Evolutionary conservation across 768 basidiomycete genomes (phyloP).

Genomic region (Leccinum pellstonianum): DNA sequence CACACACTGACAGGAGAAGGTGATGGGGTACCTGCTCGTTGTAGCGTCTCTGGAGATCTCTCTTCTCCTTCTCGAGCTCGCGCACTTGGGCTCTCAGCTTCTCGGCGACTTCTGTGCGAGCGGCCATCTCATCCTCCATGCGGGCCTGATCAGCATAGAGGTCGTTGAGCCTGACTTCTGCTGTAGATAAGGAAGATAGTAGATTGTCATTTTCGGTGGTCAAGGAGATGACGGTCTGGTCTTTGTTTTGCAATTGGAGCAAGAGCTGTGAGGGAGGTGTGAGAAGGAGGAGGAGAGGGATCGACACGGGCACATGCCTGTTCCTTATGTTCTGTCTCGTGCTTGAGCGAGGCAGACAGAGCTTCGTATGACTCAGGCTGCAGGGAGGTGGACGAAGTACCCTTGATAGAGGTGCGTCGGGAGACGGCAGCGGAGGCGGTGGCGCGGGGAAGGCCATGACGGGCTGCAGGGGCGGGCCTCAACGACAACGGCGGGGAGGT

Average conservation of each 20-base stretch:
- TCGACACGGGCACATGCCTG: constrained; percentile 45
- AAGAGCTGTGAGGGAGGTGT: constrained; percentile 53
- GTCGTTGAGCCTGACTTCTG: constrained; percentile 74
- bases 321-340: constrained; percentile 81
- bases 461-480: constrained; percentile 54
- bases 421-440: constrained; percentile 45
- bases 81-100: constrained; percentile 79
- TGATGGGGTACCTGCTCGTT: constrained; percentile 70
- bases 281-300: constrained; percentile 10
- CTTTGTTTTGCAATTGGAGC: constrained; percentile 75
- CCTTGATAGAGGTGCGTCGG: constrained; percentile 53
- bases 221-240: constrained; percentile 61
- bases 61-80: constrained; percentile 86
- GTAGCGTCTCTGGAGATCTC: constrained; percentile 78
- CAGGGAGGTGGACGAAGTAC: constrained; percentile 36
- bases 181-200: constrained; percentile 59
- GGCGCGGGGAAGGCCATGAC: constrained; percentile 49
- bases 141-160: constrained; percentile 80
- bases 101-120: constrained; percentile 79
- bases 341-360: constrained; percentile 61
- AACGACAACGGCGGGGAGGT: constrained; percentile 40
- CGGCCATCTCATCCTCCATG: constrained; percentile 77
- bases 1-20: constrained; percentile 16
- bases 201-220: constrained; percentile 64
- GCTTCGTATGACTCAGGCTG: constrained; percentile 51